Conservation (phyloP, 2,329 filamentous ascomycete genomes). For the Fusarium zealandicum region DNA sequence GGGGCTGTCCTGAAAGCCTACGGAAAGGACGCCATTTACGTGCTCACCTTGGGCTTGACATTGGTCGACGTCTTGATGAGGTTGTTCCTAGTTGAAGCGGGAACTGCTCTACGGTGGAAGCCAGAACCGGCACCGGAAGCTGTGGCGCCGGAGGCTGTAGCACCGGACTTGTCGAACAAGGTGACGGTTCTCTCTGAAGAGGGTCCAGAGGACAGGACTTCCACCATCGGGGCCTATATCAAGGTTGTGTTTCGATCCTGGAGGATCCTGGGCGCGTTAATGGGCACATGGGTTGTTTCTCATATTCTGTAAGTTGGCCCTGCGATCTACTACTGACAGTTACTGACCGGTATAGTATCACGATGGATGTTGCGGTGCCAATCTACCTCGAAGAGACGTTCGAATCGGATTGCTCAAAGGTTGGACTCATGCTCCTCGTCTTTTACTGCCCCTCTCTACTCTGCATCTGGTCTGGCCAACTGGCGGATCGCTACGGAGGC, state of each 20-base stretch:
- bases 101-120: conserved; percentile 3
- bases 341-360: conserved; percentile 11
- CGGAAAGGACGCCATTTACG: conserved; percentile 15
- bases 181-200: background rate
- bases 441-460: conserved; percentile 22
- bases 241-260: conserved; percentile 15
- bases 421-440: conserved; percentile 13
- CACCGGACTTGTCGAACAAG: background rate
- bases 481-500: conserved; percentile 18
- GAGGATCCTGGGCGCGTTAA: conserved; percentile 17
- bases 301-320: conserved; percentile 19
- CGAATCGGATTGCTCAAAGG: conserved; percentile 1
- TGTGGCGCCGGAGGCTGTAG: background rate
- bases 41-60: conserved; percentile 12
- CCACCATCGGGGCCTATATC: conserved; percentile 2
- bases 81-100: conserved; percentile 15
- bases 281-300: conserved; percentile 19
- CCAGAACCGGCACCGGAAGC: no score
- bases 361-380: conserved; percentile 16
- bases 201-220: background rate
- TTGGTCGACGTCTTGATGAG: conserved; percentile 18
- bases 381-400: conserved; percentile 15
- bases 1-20: conserved; percentile 1
- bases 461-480: conserved; percentile 9
- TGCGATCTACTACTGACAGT: no score